Base-by-base conservation (phyloP, 768 basidiomycete genomes). In the Lactifluus subvellereus region DNA sequence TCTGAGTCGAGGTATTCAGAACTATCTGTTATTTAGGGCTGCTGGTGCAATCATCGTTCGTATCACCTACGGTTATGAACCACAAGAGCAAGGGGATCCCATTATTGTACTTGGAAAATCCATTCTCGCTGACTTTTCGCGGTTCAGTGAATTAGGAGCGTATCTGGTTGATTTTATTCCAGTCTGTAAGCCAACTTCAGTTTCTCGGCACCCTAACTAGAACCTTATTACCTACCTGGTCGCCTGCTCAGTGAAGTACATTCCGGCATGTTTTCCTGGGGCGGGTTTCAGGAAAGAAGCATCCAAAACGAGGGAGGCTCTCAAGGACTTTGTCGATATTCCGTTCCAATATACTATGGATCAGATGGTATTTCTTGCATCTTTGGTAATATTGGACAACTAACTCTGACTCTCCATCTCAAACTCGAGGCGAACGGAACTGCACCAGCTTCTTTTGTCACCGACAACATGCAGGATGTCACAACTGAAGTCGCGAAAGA, bases 1-100 rank as follows among this genome's bases (percentile, higher is more conserved):
- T 18, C 20, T 18, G n/a, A 22, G 20, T 22, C 33, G 11, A n/a
- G 43, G 18, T 18, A 51, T n/a, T 52, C 10, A 20, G 30, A 4
- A 18, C 14, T 13, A 20, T 22, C 20, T 48, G 27, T 11, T 16
- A 33, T 35, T 20, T 48, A 61, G 60, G 2, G 30, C 48, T 51
- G 60, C 71, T 3, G 69, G 66, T 10, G 40, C 61, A 10, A 60
- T 67, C 20, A 70, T 68, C 40, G 20, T 70, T 27, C 49, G 67
- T 18, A 70, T 71, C 35, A 59, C 67, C 4, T 69, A 72, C 49
- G 71, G 71, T 6, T 67, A 68, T 42, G 52, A 66, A n/a, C 52
- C 62, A 43, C 11, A 35, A 33, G 49, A 35, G 11, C 16, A 52
- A 52, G 50, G 32, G 18, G 52, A 60, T 11, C 59, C 52, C 4